Evolutionary conservation across 2,329 filamentous ascomycete genomes (phyloP).

Genomic region (Monilinia fructigena): DNA sequence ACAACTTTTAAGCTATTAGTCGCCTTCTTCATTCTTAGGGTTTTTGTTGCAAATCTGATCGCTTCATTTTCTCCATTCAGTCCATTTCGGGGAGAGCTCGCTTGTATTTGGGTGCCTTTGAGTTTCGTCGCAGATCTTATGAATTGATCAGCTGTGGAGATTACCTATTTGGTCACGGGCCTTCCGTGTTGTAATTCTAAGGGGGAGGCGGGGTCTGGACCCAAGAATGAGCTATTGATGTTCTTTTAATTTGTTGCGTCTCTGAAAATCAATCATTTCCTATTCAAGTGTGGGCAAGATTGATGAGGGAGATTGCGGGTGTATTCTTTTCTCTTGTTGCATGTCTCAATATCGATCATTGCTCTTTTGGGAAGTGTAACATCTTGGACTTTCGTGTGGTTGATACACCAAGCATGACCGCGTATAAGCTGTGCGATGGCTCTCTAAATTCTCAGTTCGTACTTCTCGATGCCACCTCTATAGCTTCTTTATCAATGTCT

Average conservation of each 20-base stretch:
- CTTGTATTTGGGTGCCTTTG: not conserved
- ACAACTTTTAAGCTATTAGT: not conserved
- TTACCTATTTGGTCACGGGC: constrained; percentile 15
- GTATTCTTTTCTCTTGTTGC: constrained; percentile 8
- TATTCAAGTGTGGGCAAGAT: constrained; percentile 5
- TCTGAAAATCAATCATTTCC: constrained; percentile 21
- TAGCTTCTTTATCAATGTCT: not conserved
- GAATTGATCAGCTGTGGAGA: constrained; percentile 15
- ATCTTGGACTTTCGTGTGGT: not conserved
- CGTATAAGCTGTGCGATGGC: not conserved
- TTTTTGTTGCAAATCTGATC: constrained; percentile 13
- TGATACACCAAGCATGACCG: not conserved
- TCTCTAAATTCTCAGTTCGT: not conserved
- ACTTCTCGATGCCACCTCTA: not conserved
- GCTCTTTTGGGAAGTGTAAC: constrained; percentile 9
- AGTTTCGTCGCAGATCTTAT: constrained; percentile 12
- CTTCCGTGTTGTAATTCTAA: not conserved
- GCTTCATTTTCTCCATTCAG: constrained; percentile 14
- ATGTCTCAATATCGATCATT: constrained; percentile 21
- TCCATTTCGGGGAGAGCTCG: constrained; percentile 7
- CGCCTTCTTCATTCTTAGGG: not conserved
- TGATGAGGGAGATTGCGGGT: not conserved
- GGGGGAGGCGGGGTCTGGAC: not conserved
- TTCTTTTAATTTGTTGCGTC: constrained; percentile 12
- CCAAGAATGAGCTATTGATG: not conserved